These are phyloP conservation scores for Alternaria viburni DNA, from an alignment of 2,329 filamentous ascomycete species.

Conservation along the genomic window DNA sequence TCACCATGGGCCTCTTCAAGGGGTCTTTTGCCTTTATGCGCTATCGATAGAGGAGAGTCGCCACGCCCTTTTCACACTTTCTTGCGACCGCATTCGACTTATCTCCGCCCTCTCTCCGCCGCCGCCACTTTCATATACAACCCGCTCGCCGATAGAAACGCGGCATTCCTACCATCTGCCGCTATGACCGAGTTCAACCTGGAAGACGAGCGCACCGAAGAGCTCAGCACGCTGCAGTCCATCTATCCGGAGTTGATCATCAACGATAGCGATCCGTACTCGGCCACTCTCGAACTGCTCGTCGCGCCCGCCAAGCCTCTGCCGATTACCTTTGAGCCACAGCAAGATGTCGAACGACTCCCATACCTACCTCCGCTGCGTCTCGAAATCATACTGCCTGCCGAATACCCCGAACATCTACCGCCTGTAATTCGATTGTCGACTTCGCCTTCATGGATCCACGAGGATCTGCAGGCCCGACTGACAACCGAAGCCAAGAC, in stretches of 20 bases:
- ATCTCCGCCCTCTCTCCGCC: conserved; percentile 18
- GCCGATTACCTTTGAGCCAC: conserved; percentile 33
- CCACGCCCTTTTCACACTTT: conserved; percentile 22
- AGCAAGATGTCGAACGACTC: conserved; percentile 53
- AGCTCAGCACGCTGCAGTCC: conserved; percentile 64
- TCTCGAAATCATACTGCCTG: conserved; percentile 60
- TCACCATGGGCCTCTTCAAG: conserved; percentile 24
- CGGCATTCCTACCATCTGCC: neutral
- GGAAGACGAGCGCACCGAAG: conserved; percentile 65
- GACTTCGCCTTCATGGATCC: conserved; percentile 61
- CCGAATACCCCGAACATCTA: conserved; percentile 61
- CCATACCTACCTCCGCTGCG: conserved; percentile 64
- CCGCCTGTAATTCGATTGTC: conserved; percentile 59
- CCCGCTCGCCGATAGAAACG: neutral
- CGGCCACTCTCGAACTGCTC: conserved; percentile 61
- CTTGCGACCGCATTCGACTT: conserved; percentile 4
- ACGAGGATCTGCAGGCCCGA: conserved; percentile 50
- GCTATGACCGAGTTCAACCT: conserved; percentile 36
- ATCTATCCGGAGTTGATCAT: conserved; percentile 67
- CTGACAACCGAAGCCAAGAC: conserved; percentile 56
- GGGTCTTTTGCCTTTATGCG: conserved; percentile 15
- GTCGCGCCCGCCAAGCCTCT: conserved; percentile 62
- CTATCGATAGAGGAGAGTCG: conserved; percentile 13
- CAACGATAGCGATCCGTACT: conserved; percentile 51
- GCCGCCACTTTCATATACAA: conserved; percentile 1